Percentiles rank a stretch among this genome's conserved stretches.
These are phyloP conservation scores for Umbellularia californica DNA, from an alignment of 164 flowering plant genomes.

Conservation along the genomic window DNA sequence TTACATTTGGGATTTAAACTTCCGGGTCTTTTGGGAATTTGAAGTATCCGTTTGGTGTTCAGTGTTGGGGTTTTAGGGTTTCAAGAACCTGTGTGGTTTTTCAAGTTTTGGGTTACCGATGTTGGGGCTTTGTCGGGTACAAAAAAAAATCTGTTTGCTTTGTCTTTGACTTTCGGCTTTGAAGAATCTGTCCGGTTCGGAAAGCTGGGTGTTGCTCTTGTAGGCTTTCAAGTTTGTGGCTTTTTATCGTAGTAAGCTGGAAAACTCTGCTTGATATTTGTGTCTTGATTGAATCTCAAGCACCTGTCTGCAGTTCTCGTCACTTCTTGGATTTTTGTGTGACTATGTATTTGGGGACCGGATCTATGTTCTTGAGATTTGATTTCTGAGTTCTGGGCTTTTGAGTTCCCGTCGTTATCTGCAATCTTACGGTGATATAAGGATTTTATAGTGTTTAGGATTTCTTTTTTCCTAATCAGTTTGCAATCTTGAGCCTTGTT, in stretches of 20 bases:
- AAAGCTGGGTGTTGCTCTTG: neutral
- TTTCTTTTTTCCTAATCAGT: neutral
- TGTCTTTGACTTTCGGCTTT: neutral
- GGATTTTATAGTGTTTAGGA: neutral
- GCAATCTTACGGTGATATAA: neutral
- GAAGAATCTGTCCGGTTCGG: neutral
- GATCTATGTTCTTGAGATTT: neutral
- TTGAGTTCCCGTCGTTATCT: neutral
- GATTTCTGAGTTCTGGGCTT: constrained; percentile 2
- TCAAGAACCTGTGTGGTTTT: neutral
- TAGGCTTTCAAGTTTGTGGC: too few species aligned
- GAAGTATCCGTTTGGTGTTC: too few species aligned
- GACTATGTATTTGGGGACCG: neutral
- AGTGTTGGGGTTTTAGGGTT: neutral
- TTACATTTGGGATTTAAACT: too few species aligned
- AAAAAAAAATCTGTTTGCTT: neutral
- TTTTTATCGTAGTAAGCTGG: too few species aligned
- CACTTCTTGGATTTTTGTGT: neutral
- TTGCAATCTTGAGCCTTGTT: neutral
- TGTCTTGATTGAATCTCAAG: neutral
- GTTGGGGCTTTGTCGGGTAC: too few species aligned
- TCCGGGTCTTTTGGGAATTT: too few species aligned
- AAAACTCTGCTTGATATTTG: neutral
- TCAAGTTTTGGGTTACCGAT: neutral
- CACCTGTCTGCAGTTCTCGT: neutral